A percentile compares a stretch with the other conserved stretches of the same genome.
phyloP scores from a whole-genome alignment of 1,284 basidiomycete genomes.

The Fomitopsis betulina region DNA sequence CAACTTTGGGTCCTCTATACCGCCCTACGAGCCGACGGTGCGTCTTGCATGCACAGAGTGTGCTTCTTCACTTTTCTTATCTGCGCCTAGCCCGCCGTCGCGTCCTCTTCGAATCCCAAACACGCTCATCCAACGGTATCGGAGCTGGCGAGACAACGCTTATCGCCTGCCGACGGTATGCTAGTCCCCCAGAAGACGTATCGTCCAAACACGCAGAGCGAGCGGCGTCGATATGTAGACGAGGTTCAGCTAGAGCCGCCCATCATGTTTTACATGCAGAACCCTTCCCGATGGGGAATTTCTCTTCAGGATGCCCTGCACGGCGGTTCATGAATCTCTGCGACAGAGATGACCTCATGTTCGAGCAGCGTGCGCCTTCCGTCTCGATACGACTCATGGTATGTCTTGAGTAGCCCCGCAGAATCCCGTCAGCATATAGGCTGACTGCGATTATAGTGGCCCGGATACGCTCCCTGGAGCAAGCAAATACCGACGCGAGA shows the following conservation, averaged over 20 bases:
- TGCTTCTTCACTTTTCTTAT: too few species aligned
- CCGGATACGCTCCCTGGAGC: constrained; percentile 70
- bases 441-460: constrained; percentile 47
- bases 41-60: too few species aligned
- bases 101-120: background rate
- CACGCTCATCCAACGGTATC: constrained; percentile 12
- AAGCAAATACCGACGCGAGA: constrained; percentile 76
- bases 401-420: constrained; percentile 13
- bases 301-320: constrained; percentile 47
- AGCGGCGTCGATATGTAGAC: constrained; percentile 67
- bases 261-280: constrained; percentile 53
- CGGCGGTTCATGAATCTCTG: constrained; percentile 37
- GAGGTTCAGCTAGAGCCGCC: constrained; percentile 57
- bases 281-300: constrained; percentile 53
- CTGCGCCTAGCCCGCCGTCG: background rate
- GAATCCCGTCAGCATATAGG: background rate
- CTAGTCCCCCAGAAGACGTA: constrained; percentile 62
- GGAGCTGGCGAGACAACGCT: constrained; percentile 12
- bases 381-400: constrained; percentile 73
- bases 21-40: background rate
- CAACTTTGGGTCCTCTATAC: background rate
- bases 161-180: constrained; percentile 14
- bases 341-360: constrained; percentile 57
- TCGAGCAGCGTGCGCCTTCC: constrained; percentile 65
- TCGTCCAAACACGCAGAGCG: constrained; percentile 68